Conservation (phyloP, 805 yeast genomes). For the Spathaspora arborariae region DNA sequence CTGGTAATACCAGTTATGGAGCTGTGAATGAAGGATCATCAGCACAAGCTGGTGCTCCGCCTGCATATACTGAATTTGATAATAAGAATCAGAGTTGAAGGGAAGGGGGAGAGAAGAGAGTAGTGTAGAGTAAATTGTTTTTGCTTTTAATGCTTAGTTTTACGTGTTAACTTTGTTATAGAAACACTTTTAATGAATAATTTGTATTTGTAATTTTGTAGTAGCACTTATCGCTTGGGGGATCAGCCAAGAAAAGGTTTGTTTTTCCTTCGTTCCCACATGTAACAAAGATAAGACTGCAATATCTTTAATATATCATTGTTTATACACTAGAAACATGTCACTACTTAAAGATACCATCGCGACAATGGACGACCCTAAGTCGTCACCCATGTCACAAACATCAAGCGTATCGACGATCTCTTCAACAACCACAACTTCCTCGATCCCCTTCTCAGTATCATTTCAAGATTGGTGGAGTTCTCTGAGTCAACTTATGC, state of each 20-base stretch:
- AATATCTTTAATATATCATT: too few relatives aligned
- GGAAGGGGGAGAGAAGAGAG: not conserved
- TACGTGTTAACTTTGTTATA: not conserved
- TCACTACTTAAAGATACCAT: conserved; percentile 16
- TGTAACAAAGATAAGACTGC: not conserved
- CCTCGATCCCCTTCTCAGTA: conserved; percentile 19
- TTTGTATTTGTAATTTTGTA: not conserved
- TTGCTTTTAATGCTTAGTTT: too few relatives aligned
- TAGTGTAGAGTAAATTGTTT: not conserved
- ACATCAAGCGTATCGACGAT: not conserved
- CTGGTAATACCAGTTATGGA: conserved; percentile 26
- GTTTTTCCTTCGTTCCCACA: not conserved
- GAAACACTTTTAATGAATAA: not conserved
- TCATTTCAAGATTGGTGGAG: conserved; percentile 40
- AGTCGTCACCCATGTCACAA: not conserved
- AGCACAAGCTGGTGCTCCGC: conserved; percentile 19
- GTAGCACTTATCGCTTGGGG: not conserved
- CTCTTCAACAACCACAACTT: not conserved
- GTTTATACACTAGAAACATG: too few relatives aligned
- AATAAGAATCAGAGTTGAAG: conserved; percentile 11
- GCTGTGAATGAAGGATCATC: conserved; percentile 20
- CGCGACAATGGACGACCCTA: conserved; percentile 23
- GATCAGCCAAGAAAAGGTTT: not conserved
- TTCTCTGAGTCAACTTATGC: conserved; percentile 19
- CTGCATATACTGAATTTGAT: conserved; percentile 29